Conservation (phyloP, 2,329 filamentous ascomycete genomes). For the Sporothrix variecibatus region DNA sequence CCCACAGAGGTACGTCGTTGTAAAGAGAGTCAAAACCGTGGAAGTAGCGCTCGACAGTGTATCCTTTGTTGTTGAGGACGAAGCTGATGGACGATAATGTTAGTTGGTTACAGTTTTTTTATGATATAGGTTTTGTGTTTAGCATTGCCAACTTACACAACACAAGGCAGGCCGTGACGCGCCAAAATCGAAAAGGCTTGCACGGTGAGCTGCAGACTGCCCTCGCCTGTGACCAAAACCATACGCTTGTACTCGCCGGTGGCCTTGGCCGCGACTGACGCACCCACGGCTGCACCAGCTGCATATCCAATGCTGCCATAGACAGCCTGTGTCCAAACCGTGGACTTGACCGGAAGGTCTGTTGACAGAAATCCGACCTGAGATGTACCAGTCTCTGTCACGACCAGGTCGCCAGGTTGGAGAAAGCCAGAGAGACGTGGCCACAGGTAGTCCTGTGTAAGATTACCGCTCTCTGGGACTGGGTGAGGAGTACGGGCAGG, state of each 20-base stretch:
- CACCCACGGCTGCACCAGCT: background rate
- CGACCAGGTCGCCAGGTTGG: conserved; percentile 67
- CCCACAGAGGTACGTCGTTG: conserved; percentile 77
- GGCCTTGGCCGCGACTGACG: background rate
- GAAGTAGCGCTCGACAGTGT: conserved; percentile 84
- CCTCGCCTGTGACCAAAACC: background rate
- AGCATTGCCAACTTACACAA: background rate
- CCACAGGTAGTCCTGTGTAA: conserved; percentile 24
- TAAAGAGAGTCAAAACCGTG: conserved; percentile 77
- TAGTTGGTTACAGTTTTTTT: too few relatives aligned
- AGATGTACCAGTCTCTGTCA: conserved; percentile 84
- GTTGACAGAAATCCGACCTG: conserved; percentile 72
- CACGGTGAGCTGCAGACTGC: background rate
- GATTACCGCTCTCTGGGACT: background rate
- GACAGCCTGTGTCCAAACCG: background rate
- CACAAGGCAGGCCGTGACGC: background rate
- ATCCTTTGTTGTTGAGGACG: conserved; percentile 82
- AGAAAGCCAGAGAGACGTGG: conserved; percentile 12
- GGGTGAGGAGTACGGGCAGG: background rate
- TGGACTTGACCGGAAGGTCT: background rate
- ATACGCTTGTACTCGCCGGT: background rate
- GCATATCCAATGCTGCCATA: background rate
- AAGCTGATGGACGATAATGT: conserved; percentile 55
- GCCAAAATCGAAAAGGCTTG: background rate
- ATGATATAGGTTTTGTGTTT: too few relatives aligned